A percentile compares a stretch with the other conserved stretches of the same genome.
Evolutionary conservation across 192 early-diverging fungal species (phyloP).

Genomic region (Pilaira anomala): DNA sequence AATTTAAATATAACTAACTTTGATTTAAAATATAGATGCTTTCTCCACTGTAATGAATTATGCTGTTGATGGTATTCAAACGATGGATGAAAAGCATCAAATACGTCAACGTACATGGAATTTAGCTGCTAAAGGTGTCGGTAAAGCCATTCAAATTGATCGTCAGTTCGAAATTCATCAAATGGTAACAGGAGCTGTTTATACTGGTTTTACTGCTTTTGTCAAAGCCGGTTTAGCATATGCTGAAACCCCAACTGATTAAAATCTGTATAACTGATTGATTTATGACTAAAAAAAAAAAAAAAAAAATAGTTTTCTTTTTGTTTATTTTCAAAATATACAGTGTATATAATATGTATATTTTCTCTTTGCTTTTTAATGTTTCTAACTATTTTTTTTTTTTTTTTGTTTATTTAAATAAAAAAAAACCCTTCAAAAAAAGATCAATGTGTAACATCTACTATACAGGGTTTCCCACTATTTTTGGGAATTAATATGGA

Average conservation of each 20-base stretch:
- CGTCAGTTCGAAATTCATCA: conserved; percentile 52
- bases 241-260: conserved; percentile 37
- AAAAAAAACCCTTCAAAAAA: too few species aligned
- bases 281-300: too few species aligned
- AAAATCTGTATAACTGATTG: too few species aligned
- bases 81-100: conserved; percentile 44
- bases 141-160: conserved; percentile 47
- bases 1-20: background rate
- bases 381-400: background rate
- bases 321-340: too few species aligned
- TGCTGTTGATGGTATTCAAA: conserved; percentile 32
- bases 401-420: background rate
- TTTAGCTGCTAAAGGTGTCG: conserved; percentile 40
- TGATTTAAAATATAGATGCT: conserved; percentile 28
- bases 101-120: conserved; percentile 49
- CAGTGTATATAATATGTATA: too few species aligned
- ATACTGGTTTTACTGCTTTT: conserved; percentile 41
- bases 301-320: too few species aligned
- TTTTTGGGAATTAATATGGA: too few species aligned
- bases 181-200: conserved; percentile 44
- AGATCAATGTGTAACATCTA: too few species aligned
- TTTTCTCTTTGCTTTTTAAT: too few species aligned
- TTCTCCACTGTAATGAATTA: conserved; percentile 38
- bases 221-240: conserved; percentile 54
- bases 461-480: too few species aligned